Conservation (phyloP, 2,329 filamentous ascomycete species). For the Colletotrichum cordylinicola region DNA sequence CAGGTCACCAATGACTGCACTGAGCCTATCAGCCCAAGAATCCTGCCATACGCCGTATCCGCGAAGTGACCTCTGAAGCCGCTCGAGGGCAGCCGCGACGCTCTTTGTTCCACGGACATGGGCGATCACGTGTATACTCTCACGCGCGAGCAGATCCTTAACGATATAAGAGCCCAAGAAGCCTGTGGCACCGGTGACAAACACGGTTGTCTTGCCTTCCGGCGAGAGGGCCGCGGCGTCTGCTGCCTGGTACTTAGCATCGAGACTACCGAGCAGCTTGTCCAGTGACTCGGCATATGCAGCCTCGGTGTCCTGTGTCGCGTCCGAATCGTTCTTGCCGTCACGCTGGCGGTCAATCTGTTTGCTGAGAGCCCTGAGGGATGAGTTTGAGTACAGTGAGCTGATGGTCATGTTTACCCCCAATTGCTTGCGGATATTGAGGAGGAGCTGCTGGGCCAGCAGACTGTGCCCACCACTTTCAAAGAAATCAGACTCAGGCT, state of each 20-base stretch:
- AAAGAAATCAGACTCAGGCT: slow-evolving; percentile 47
- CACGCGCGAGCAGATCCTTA: slow-evolving; percentile 73
- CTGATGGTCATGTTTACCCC: slow-evolving; percentile 68
- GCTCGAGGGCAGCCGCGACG: neutral
- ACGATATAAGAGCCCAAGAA: slow-evolving; percentile 87
- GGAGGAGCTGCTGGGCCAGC: slow-evolving; percentile 76
- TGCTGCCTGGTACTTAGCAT: neutral
- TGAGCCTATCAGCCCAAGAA: slow-evolving; percentile 69
- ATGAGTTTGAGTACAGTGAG: slow-evolving; percentile 71
- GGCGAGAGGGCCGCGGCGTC: neutral
- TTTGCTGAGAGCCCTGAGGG: slow-evolving; percentile 44
- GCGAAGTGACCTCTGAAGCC: neutral
- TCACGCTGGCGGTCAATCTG: slow-evolving; percentile 42
- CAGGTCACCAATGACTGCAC: slow-evolving; percentile 76
- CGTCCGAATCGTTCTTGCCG: slow-evolving; percentile 24
- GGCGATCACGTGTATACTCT: neutral
- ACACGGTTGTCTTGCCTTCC: slow-evolving; percentile 57
- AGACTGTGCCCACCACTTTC: slow-evolving; percentile 41
- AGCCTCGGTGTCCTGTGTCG: slow-evolving; percentile 33
- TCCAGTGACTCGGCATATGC: slow-evolving; percentile 56
- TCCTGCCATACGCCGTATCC: slow-evolving; percentile 79
- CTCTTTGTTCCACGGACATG: slow-evolving; percentile 1
- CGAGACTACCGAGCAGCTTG: slow-evolving; percentile 47
- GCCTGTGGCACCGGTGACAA: slow-evolving; percentile 89
- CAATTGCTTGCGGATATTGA: slow-evolving; percentile 60